phyloP scores from a whole-genome alignment of 2,329 filamentous ascomycete species.

The Talaromyces pinophilus region DNA sequence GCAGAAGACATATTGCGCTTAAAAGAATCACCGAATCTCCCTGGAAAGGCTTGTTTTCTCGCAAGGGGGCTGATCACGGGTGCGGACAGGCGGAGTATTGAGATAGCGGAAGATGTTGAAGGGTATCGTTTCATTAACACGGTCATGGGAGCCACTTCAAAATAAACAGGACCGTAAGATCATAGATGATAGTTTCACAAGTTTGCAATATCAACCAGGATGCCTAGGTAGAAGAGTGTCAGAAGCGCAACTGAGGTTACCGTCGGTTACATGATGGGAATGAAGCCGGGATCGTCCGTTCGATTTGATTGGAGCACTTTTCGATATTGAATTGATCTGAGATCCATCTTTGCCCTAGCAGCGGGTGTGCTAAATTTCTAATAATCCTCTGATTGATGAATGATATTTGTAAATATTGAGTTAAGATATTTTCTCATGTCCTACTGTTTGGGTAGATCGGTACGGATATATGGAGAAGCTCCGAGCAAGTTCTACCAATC shows the following conservation, averaged over 20 bases:
- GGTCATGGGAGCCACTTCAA: background rate
- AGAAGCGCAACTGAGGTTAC: background rate
- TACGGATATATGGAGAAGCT: background rate
- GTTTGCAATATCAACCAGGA: background rate
- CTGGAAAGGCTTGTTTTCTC: background rate
- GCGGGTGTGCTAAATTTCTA: too few relatives aligned
- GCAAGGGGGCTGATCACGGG: background rate
- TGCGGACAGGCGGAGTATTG: background rate
- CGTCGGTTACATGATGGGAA: slow-evolving; percentile 3
- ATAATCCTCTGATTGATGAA: too few relatives aligned
- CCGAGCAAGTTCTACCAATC: background rate
- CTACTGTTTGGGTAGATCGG: background rate
- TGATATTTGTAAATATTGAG: background rate
- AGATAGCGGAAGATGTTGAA: background rate
- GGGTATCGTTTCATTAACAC: background rate
- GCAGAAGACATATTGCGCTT: slow-evolving; percentile 21
- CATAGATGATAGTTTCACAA: background rate
- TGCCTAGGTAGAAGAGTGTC: background rate
- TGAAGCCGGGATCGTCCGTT: slow-evolving; percentile 8
- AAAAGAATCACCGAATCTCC: background rate
- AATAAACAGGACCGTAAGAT: background rate
- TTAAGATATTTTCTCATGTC: too few relatives aligned
- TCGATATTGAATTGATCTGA: background rate
- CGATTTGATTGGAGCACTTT: slow-evolving; percentile 10
- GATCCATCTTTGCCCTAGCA: background rate